Percentiles rank a stretch among this genome's conserved stretches.
Evolutionary conservation across 805 yeast genomes (phyloP).

Genomic region (Debaryomyces castellii): DNA sequence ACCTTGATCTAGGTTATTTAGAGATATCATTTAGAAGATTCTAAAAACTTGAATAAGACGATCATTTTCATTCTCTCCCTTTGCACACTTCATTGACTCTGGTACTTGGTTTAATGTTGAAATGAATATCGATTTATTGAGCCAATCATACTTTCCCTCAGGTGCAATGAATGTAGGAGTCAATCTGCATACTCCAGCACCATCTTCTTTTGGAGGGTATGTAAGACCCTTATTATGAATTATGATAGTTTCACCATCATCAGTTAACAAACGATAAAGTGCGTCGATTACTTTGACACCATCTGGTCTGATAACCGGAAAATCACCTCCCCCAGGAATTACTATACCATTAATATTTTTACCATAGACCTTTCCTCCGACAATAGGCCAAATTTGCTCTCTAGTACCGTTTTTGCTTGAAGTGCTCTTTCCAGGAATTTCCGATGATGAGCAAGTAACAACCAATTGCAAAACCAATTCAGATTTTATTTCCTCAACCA

Average conservation of each 20-base stretch:
- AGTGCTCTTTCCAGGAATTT: not conserved
- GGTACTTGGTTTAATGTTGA: not conserved
- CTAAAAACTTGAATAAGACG: not conserved
- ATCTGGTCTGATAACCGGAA: not conserved
- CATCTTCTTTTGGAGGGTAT: not conserved
- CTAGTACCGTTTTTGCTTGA: not conserved
- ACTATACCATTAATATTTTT: not conserved
- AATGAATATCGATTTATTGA: not conserved
- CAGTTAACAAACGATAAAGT: not conserved
- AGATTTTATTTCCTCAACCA: not conserved
- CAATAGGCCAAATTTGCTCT: not conserved
- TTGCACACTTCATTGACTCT: not conserved
- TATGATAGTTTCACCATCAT: not conserved
- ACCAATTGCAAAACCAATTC: not conserved
- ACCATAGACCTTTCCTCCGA: not conserved
- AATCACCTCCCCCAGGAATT: not conserved
- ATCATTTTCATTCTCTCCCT: not conserved
- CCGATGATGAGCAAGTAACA: slow-evolving; percentile 1
- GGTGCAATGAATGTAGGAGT: not conserved
- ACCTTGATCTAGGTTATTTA: too few species aligned
- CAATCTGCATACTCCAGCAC: not conserved
- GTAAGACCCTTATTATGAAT: not conserved
- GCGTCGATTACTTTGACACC: not conserved
- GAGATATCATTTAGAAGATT: not conserved
- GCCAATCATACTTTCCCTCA: not conserved